Base-by-base conservation (phyloP, 2,329 filamentous ascomycete genomes). In the Phyllosticta ampelicida region DNA sequence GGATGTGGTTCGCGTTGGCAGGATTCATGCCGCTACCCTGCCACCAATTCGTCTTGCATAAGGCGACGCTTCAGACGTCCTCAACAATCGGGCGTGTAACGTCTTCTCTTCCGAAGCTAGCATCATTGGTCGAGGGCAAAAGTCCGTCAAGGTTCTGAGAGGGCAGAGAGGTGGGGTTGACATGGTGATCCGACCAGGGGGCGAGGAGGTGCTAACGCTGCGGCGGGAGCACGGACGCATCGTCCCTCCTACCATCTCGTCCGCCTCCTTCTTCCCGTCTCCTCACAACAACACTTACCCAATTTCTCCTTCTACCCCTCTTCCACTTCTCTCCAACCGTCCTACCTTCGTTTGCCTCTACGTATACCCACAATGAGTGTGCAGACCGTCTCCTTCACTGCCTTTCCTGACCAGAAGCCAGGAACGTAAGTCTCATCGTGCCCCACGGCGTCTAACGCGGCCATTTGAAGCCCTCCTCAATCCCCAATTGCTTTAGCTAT, bases 401-500 rank as follows among this genome's bases (percentile, higher is more conserved):
- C 91, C 61, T 96, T 94, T 76, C 81, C 86, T 63, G 94, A 97
- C 82, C 94, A 99, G 83, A 99, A 99, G 82, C 90, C 92, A 64
- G 92, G 92, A 83, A 97, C 92, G 92, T 96, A 85, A 76, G 92
- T 90, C 29, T 36, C 58, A 30, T 49, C 30, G 48, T 54, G 44
- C 54, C 53, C 54, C 52, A 50, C 48, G 28, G 19, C 29, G 21
- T 51, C 29, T 21, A 51, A 29, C 18, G 23, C 23, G 16, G 28
- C 16, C 48, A n/a, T 23, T 49, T 20, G 20, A 23, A n/a, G 16
- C 36, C 53, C 48, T 29, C 29, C 55, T 36, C 51, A 65, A 64
- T 63, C 62, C 62, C 62, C 62, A 63, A 64, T 44, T 56, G 28
- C 23, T 20, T 26, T 36, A 29, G 16, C 50, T 29, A 10, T 53